phyloP scores from a whole-genome alignment of 2,329 filamentous ascomycete genomes.

The Pestalotiopsis fici region DNA sequence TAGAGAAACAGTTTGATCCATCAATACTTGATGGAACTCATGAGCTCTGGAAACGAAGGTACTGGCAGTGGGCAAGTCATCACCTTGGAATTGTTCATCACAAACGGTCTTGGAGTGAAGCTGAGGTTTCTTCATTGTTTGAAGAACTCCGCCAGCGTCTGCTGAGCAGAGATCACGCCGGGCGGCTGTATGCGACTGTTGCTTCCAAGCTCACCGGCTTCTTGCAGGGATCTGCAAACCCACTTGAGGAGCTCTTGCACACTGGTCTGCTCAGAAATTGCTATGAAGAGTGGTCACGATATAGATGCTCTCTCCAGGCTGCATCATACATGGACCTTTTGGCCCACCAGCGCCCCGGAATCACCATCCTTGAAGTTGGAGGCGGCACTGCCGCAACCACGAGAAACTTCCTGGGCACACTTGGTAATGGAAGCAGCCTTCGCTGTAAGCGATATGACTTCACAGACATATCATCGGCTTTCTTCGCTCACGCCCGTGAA shows the following conservation, averaged over 20 bases:
- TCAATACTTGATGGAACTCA: not conserved
- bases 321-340: not conserved
- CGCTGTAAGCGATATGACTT: slow-evolving; percentile 7
- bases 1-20: not conserved
- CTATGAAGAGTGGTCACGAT: not conserved
- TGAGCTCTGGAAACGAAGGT: not conserved
- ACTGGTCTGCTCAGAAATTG: not conserved
- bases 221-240: not conserved
- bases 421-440: not conserved
- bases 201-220: not conserved
- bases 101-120: not conserved
- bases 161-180: too few relatives aligned
- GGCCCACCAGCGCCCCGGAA: not conserved
- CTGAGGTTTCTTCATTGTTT: not conserved
- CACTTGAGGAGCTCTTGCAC: not conserved
- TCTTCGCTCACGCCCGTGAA: slow-evolving; percentile 7
- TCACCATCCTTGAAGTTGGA: not conserved
- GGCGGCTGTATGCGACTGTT: not conserved
- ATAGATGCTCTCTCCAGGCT: not conserved
- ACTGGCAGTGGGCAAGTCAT: not conserved
- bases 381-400: not conserved
- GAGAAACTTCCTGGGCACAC: not conserved
- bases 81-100: not conserved
- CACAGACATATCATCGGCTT: slow-evolving; percentile 11
- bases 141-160: not conserved